These are phyloP conservation scores for Alternaria sp. DNA, from an alignment of 2,329 filamentous ascomycete genomes.

Conservation along the genomic window DNA sequence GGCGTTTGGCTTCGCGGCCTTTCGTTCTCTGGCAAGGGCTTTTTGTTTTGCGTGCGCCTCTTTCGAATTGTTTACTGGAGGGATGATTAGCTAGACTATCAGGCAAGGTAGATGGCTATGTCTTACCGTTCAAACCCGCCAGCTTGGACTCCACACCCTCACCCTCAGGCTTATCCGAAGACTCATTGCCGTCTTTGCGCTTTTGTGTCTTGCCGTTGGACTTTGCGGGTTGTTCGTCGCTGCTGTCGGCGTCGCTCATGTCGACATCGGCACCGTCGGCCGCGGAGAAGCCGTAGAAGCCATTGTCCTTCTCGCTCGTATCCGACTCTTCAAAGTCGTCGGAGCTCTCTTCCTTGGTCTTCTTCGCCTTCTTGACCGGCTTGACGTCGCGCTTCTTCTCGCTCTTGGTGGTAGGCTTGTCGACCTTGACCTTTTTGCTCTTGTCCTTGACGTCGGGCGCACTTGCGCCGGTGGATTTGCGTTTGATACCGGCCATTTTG, in stretches of 20 bases:
- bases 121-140: conserved; percentile 38
- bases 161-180: conserved; percentile 26
- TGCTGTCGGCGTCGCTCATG: conserved; percentile 27
- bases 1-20: conserved; percentile 89
- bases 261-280: conserved; percentile 35
- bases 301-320: conserved; percentile 46
- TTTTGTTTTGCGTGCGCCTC: conserved; percentile 96
- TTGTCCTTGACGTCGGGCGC: conserved; percentile 29
- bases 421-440: conserved; percentile 50
- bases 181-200: conserved; percentile 32
- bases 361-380: conserved; percentile 39
- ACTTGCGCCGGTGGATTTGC: conserved; percentile 32
- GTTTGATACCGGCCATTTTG: conserved; percentile 47
- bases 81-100: conserved; percentile 16
- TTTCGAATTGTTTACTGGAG: conserved; percentile 70
- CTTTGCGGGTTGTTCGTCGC: conserved; percentile 22
- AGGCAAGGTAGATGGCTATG: neutral
- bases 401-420: conserved; percentile 40
- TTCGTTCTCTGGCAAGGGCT: conserved; percentile 84
- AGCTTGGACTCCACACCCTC: conserved; percentile 30
- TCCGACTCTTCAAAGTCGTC: conserved; percentile 46
- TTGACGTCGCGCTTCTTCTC: conserved; percentile 34
- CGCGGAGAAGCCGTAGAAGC: conserved; percentile 44
- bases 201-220: conserved; percentile 28
- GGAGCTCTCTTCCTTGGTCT: conserved; percentile 34